Conservation (phyloP, 2,329 filamentous ascomycete genomes). For the Colletotrichum higginsianum region DNA sequence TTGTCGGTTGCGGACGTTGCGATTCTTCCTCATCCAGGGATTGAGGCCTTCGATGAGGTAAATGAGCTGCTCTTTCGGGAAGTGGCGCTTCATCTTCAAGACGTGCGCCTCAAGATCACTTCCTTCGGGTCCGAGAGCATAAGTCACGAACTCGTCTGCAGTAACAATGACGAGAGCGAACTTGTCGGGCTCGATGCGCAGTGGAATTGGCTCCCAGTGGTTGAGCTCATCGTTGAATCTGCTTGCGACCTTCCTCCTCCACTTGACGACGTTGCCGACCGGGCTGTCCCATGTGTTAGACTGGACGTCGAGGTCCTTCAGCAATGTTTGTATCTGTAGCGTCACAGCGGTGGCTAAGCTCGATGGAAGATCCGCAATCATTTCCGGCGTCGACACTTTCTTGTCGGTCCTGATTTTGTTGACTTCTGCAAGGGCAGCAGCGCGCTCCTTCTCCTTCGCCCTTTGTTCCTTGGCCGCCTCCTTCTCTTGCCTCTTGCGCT, state of each 20-base stretch:
- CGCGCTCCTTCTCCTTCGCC: slow-evolving; percentile 73
- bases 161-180: slow-evolving; percentile 74
- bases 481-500: slow-evolving; percentile 69
- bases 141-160: slow-evolving; percentile 76
- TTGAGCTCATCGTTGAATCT: slow-evolving; percentile 72
- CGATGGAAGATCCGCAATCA: slow-evolving; percentile 80
- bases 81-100: slow-evolving; percentile 66
- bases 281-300: slow-evolving; percentile 61
- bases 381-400: slow-evolving; percentile 80
- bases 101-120: slow-evolving; percentile 73
- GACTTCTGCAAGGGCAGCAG: slow-evolving; percentile 77
- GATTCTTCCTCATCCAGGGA: slow-evolving; percentile 78
- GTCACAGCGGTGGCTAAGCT: slow-evolving; percentile 65
- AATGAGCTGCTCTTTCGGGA: slow-evolving; percentile 69
- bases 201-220: slow-evolving; percentile 75
- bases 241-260: slow-evolving; percentile 78
- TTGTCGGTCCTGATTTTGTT: slow-evolving; percentile 83
- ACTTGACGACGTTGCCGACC: slow-evolving; percentile 71
- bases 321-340: slow-evolving; percentile 64
- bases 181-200: slow-evolving; percentile 68
- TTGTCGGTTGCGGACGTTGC: slow-evolving; percentile 75
- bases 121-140: slow-evolving; percentile 64
- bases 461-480: slow-evolving; percentile 74
- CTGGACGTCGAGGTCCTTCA: slow-evolving; percentile 66
- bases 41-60: slow-evolving; percentile 81